Percentiles rank a stretch among this genome's conserved stretches.
Evolutionary conservation across 805 yeast genomes (phyloP).

Genomic region (Lipomyces sp.): DNA sequence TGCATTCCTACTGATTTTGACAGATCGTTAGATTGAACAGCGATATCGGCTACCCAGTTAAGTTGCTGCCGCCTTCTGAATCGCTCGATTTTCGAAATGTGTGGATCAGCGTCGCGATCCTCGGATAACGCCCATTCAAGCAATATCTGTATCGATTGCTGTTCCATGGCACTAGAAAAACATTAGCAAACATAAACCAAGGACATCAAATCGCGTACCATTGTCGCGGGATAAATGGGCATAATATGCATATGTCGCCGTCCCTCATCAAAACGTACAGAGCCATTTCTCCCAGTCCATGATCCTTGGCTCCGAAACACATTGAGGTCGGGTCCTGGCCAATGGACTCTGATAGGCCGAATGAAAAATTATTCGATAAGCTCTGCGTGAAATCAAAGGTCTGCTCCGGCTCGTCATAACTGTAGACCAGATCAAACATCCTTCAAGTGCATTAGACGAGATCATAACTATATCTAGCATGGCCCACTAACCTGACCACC

Average conservation of each 20-base stretch:
- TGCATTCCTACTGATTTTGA: constrained; percentile 9
- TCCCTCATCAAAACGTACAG: constrained; percentile 58
- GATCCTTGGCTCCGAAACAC: constrained; percentile 51
- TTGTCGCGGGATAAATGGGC: constrained; percentile 65
- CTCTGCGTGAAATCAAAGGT: constrained; percentile 21
- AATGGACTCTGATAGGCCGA: constrained; percentile 23
- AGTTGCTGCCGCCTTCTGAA: constrained; percentile 44
- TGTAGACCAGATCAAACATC: constrained; percentile 47
- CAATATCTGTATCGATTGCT: constrained; percentile 43
- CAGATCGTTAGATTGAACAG: constrained; percentile 40
- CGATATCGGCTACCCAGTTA: constrained; percentile 47
- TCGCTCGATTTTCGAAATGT: constrained; percentile 15
- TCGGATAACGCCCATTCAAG: constrained; percentile 47
- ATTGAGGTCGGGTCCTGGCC: constrained; percentile 48
- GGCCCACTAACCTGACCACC: constrained; percentile 13
- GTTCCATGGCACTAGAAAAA: constrained; percentile 18
- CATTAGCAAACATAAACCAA: background rate
- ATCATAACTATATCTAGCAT: background rate
- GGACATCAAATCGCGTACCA: constrained; percentile 37
- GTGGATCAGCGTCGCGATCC: constrained; percentile 33
- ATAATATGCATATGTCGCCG: constrained; percentile 63
- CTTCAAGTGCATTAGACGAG: constrained; percentile 3
- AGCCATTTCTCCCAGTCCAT: constrained; percentile 54
- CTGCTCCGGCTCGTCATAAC: constrained; percentile 42
- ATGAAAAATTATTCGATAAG: constrained; percentile 16